Percentiles rank a stretch among this genome's conserved stretches.
phyloP scores from a whole-genome alignment of 257 asterid genomes.

The Nicotiana otophora region DNA sequence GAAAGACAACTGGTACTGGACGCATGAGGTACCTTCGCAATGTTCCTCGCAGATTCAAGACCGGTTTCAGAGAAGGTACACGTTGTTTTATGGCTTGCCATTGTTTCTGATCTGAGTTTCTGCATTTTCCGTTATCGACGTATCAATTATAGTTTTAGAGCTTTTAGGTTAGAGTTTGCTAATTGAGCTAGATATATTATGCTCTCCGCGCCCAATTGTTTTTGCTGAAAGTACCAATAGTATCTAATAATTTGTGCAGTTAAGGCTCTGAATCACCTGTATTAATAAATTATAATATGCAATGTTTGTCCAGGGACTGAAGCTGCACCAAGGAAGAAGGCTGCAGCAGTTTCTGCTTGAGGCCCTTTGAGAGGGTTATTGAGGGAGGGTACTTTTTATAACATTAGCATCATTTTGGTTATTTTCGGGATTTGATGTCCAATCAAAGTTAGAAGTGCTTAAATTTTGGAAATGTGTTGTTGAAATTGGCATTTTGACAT shows the following conservation, averaged over 20 bases:
- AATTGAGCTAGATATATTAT: not conserved
- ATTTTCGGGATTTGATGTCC: conserved; percentile 17
- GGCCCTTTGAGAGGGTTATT: conserved; percentile 2
- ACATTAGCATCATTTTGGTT: conserved; percentile 6
- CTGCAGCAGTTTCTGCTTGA: conserved; percentile 52
- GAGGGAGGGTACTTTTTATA: conserved; percentile 11
- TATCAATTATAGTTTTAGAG: no score
- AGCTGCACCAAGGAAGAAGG: conserved; percentile 96
- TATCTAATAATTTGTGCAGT: not conserved
- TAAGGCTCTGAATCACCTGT: not conserved
- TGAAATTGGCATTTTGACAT: conserved; percentile 21
- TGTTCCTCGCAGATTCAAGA: conserved; percentile 70
- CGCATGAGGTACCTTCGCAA: conserved; percentile 75
- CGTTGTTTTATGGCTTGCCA: not conserved
- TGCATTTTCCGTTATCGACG: not conserved
- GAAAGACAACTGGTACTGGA: conserved; percentile 73
- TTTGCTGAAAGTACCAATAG: not conserved
- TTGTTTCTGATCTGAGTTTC: not conserved
- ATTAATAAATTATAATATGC: not conserved
- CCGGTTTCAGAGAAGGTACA: conserved; percentile 68
- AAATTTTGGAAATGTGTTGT: conserved; percentile 19
- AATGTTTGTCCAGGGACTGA: conserved; percentile 44
- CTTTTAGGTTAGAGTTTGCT: not conserved
- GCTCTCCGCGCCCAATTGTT: no score
- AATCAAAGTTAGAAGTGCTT: conserved; percentile 10